These are phyloP conservation scores for Kuraishia molischiana DNA, from an alignment of 805 yeast genomes.

Conservation along the genomic window DNA sequence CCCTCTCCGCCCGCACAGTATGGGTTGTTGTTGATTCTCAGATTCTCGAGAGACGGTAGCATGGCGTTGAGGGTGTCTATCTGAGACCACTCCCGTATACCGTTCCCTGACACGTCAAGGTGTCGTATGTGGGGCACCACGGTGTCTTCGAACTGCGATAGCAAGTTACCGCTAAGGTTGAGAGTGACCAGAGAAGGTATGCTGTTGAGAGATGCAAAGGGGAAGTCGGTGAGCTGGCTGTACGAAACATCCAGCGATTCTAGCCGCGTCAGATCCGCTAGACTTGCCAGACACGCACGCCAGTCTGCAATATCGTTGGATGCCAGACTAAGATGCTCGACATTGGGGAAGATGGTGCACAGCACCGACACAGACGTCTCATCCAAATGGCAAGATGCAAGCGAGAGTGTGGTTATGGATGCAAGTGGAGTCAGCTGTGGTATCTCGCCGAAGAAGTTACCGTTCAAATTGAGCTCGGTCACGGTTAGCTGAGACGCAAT, in stretches of 20 bases:
- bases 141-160: too few relatives aligned
- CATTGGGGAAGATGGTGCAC: conserved; percentile 23
- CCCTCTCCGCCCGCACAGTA: conserved; percentile 27
- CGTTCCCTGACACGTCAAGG: conserved; percentile 46
- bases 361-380: conserved; percentile 11
- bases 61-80: conserved; percentile 30
- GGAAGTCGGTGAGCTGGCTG: conserved; percentile 5
- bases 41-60: conserved; percentile 32
- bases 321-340: conserved; percentile 24
- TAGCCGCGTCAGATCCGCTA: conserved; percentile 7
- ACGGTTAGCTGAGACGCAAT: conserved; percentile 31
- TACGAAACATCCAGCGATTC: conserved; percentile 20
- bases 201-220: conserved; percentile 5
- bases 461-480: conserved; percentile 38
- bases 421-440: not conserved
- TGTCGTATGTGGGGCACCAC: conserved; percentile 7
- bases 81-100: conserved; percentile 33
- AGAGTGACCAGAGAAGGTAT: conserved; percentile 12
- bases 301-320: conserved; percentile 20
- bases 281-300: conserved; percentile 2
- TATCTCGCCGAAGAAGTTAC: conserved; percentile 29
- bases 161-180: conserved; percentile 25
- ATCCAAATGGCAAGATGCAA: conserved; percentile 6
- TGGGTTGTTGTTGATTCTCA: conserved; percentile 48
- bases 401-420: conserved; percentile 10